Conservation (phyloP, 139 green algal species). For the Coelastrella sp. region DNA sequence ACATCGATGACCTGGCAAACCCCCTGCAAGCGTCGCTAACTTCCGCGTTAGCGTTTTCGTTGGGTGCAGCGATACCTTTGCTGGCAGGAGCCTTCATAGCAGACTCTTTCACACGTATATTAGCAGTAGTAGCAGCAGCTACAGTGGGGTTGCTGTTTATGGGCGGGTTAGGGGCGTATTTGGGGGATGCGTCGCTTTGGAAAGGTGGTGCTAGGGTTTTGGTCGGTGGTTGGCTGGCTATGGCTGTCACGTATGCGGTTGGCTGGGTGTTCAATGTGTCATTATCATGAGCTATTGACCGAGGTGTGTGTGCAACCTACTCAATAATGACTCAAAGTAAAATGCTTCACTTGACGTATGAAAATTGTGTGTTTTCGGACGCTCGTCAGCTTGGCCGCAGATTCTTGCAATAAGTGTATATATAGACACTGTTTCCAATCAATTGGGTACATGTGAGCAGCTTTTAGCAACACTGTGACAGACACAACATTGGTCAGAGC, state of each 20-base stretch:
- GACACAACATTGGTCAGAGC: too few relatives aligned
- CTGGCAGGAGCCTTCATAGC: conserved; percentile 72
- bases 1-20: conserved; percentile 91
- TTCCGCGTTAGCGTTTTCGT: conserved; percentile 71
- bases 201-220: conserved; percentile 75
- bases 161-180: conserved; percentile 72
- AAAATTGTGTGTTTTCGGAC: too few relatives aligned
- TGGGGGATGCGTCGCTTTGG: conserved; percentile 75
- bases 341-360: too few relatives aligned
- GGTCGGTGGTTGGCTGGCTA: conserved; percentile 86
- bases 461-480: too few relatives aligned
- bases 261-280: conserved; percentile 51
- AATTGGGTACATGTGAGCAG: too few relatives aligned
- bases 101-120: conserved; percentile 55
- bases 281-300: not conserved
- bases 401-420: too few relatives aligned
- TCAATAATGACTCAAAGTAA: too few relatives aligned
- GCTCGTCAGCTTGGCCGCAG: too few relatives aligned
- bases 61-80: conserved; percentile 73
- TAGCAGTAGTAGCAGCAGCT: conserved; percentile 56
- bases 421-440: too few relatives aligned
- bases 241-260: conserved; percentile 85
- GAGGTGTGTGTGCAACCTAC: too few relatives aligned
- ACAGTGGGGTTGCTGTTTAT: conserved; percentile 74
- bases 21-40: conserved; percentile 66